Conservation (phyloP, 169 alveolate species). For the Pseudocohnilembus persalinus region DNA sequence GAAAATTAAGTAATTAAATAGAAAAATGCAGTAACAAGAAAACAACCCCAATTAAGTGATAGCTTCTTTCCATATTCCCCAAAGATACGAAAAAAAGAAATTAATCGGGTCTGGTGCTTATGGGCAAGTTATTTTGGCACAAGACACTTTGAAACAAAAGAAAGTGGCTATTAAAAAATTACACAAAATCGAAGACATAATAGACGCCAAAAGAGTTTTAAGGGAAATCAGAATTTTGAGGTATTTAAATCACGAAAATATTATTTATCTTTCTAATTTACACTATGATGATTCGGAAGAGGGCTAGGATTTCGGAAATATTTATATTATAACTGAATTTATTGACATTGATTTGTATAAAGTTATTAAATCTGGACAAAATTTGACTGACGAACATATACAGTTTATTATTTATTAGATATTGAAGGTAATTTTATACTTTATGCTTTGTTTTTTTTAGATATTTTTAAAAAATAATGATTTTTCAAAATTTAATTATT, state of each 20-base stretch:
- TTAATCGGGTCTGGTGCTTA: constrained; percentile 72
- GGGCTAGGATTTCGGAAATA: constrained; percentile 72
- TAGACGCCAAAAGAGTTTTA: constrained; percentile 75
- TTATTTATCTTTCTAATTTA: constrained; percentile 57
- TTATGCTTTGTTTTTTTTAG: too few species aligned
- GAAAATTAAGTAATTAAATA: too few species aligned
- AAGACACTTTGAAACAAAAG: constrained; percentile 55
- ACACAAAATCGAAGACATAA: constrained; percentile 66
- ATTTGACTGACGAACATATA: constrained; percentile 72
- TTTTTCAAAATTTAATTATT: too few species aligned
- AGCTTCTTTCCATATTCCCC: constrained; percentile 28
- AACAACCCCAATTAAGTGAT: not conserved
- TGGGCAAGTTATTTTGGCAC: constrained; percentile 73
- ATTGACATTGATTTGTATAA: constrained; percentile 79
- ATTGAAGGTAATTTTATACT: not conserved
- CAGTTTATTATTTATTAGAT: constrained; percentile 41
- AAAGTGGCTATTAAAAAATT: constrained; percentile 79
- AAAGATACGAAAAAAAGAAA: constrained; percentile 57
- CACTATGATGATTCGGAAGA: constrained; percentile 59
- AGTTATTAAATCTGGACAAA: constrained; percentile 69
- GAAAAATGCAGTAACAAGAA: not conserved
- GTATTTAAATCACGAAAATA: constrained; percentile 68
- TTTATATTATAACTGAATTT: constrained; percentile 70
- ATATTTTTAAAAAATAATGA: too few species aligned
- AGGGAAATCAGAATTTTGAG: constrained; percentile 80